Base-by-base conservation (phyloP, 352 stramenopile species). In the Pythium volutum region DNA sequence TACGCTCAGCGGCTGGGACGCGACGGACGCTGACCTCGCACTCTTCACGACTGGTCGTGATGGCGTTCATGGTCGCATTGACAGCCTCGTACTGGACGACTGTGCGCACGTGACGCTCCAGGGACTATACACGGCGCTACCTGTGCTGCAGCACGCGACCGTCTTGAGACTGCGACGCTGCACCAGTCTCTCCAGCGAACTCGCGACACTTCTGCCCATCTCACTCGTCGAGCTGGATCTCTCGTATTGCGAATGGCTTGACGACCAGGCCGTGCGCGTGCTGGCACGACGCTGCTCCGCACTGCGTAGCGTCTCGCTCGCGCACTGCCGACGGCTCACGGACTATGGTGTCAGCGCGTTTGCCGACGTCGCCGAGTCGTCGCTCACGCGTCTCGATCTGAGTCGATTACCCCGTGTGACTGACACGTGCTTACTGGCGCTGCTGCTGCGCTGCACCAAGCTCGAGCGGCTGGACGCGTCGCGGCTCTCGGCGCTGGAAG, bases 321-420 rank as follows among this genome's bases (percentile, higher is more conserved):
- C 64, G 15, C 75, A 74, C 57, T 93, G 84, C 45, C 71, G 72
- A 31, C 65, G 68, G 22, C 51, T 93, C 22, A 89, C 80, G 6
- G 84, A 91, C 71, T 90, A 88, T 41, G 84, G 81, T 14, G 60
- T 91, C 39, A 75, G 67, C 33, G 73, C 75, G 0, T 87, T 91
- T 42, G 67, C 71, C 9, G 84, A 93, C 56, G 38, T 48, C 3
- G n/a, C 45, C 10, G 56, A 49, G 3, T 23, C 59, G 14, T 56
- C 67, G 25, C 62, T 91, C 26, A 71, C 74, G 2, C 49, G 47
- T n/a, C 55, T 93, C 8, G 69, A 91, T 66, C 57, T 91, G 33
- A 85, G 73, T 49, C 64, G 70, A 34, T 87, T 83, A 49, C 69
- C 70, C 10, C 77, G 76, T 25, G 66, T 90, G 20, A 82, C 79